These are phyloP conservation scores for Entomophthora muscae DNA, from an alignment of 371 early-diverging fungal genomes.

Conservation along the genomic window DNA sequence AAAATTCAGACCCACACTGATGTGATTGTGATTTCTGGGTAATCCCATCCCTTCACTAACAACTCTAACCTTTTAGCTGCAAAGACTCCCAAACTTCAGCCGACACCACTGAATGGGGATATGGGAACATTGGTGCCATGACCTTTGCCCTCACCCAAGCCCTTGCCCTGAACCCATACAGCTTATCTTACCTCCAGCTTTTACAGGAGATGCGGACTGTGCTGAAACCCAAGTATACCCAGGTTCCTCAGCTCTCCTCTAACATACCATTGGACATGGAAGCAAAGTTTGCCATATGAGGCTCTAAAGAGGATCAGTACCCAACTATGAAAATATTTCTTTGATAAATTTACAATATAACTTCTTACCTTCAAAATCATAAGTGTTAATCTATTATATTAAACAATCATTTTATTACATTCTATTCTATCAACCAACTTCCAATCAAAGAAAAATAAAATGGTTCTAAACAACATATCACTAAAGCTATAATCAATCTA, in stretches of 20 bases:
- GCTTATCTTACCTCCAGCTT: slow-evolving; percentile 52
- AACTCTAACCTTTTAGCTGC: slow-evolving; percentile 44
- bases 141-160: slow-evolving; percentile 57
- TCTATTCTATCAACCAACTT: too few relatives aligned
- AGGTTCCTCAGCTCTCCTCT: slow-evolving; percentile 64
- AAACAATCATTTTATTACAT: too few relatives aligned
- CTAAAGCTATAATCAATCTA: too few relatives aligned
- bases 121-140: slow-evolving; percentile 70
- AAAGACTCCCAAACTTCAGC: slow-evolving; percentile 83
- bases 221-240: slow-evolving; percentile 48
- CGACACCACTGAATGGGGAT: slow-evolving; percentile 44
- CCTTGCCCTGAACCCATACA: slow-evolving; percentile 34
- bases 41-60: neutral
- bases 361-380: too few relatives aligned
- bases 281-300: neutral
- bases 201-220: slow-evolving; percentile 40
- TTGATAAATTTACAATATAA: too few relatives aligned
- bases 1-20: slow-evolving; percentile 40
- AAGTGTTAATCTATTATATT: too few relatives aligned
- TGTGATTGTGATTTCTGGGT: slow-evolving; percentile 55
- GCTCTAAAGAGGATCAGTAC: too few relatives aligned
- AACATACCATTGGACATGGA: slow-evolving; percentile 63
- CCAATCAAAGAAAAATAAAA: too few relatives aligned
- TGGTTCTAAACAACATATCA: too few relatives aligned
- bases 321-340: too few relatives aligned